phyloP scores from a whole-genome alignment of 106 monocot species.

The Apostasia shenzhenica region DNA sequence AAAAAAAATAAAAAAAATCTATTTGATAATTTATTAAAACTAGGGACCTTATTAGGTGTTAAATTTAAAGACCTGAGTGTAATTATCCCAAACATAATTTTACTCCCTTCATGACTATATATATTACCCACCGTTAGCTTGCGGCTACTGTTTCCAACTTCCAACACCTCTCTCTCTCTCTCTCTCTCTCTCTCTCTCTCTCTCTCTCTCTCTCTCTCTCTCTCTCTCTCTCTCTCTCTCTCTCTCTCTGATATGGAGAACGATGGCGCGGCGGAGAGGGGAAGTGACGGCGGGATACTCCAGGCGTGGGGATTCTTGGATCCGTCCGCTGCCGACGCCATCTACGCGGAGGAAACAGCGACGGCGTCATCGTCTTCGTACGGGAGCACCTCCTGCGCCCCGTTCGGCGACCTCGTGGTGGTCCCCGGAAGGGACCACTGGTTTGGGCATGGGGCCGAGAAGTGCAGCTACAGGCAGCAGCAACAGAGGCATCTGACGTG shows the following conservation, averaged over 20 bases:
- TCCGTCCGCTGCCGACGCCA: background rate
- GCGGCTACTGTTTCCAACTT: too few species aligned
- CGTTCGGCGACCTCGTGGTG: background rate
- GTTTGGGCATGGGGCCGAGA: too few species aligned
- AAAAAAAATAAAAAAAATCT: too few species aligned
- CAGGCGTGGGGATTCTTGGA: background rate
- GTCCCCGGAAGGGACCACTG: conserved; percentile 4
- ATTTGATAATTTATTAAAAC: too few species aligned
- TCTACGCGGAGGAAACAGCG: background rate
- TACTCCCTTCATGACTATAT: too few species aligned
- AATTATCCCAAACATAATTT: too few species aligned
- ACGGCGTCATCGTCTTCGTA: background rate
- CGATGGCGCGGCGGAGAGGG: background rate
- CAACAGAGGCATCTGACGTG: conserved; percentile 32
- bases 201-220: background rate
- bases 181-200: too few species aligned
- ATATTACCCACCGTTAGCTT: too few species aligned
- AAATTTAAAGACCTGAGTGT: too few species aligned
- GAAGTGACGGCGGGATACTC: background rate
- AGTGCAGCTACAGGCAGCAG: background rate
- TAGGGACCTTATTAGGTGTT: too few species aligned
- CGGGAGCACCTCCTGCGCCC: conserved; percentile 8
- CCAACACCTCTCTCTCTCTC: background rate
- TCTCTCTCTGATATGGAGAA: background rate
- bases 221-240: background rate